A percentile compares a stretch with the other conserved stretches of the same genome.
phyloP scores from a whole-genome alignment of 192 early-diverging fungal genomes.

The Umbelopsis isabellina region DNA sequence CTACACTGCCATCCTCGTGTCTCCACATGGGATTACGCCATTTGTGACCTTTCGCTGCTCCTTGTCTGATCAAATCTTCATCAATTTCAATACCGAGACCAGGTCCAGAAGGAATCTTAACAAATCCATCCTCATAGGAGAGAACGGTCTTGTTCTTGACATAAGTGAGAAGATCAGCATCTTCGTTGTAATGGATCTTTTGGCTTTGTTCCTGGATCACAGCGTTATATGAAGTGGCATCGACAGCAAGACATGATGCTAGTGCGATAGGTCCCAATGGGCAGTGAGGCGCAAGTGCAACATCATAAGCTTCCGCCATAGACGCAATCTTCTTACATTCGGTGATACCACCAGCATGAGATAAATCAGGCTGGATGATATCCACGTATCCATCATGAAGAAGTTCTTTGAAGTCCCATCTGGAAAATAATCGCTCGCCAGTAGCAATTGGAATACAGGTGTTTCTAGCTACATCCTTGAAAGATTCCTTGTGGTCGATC shows the following conservation, averaged over 20 bases:
- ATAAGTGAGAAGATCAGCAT: slow-evolving; percentile 22
- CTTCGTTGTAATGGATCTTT: slow-evolving; percentile 22
- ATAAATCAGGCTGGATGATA: slow-evolving; percentile 28
- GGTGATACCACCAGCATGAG: slow-evolving; percentile 28
- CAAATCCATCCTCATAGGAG: slow-evolving; percentile 7
- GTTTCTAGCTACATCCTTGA: slow-evolving; percentile 14
- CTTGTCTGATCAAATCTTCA: not conserved
- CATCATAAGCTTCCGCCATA: slow-evolving; percentile 28
- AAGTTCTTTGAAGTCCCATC: slow-evolving; percentile 26
- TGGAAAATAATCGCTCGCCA: slow-evolving; percentile 8
- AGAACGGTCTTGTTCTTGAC: slow-evolving; percentile 19
- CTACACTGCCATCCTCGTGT: slow-evolving; percentile 25
- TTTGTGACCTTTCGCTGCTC: slow-evolving; percentile 12
- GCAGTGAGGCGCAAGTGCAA: slow-evolving; percentile 23
- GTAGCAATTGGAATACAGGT: slow-evolving; percentile 26
- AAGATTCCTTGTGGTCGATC: slow-evolving; percentile 12
- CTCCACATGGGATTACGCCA: slow-evolving; percentile 22
- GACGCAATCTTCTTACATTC: slow-evolving; percentile 25
- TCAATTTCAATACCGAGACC: slow-evolving; percentile 23
- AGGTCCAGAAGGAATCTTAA: slow-evolving; percentile 7
- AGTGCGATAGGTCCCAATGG: slow-evolving; percentile 20
- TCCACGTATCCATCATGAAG: slow-evolving; percentile 26
- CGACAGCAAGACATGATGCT: slow-evolving; percentile 8
- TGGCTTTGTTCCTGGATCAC: slow-evolving; percentile 24
- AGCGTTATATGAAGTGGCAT: slow-evolving; percentile 22